Percentiles rank a stretch among this genome's conserved stretches.
Evolutionary conservation across 768 basidiomycete genomes (phyloP).

Genomic region (Floccularia luteovirens): DNA sequence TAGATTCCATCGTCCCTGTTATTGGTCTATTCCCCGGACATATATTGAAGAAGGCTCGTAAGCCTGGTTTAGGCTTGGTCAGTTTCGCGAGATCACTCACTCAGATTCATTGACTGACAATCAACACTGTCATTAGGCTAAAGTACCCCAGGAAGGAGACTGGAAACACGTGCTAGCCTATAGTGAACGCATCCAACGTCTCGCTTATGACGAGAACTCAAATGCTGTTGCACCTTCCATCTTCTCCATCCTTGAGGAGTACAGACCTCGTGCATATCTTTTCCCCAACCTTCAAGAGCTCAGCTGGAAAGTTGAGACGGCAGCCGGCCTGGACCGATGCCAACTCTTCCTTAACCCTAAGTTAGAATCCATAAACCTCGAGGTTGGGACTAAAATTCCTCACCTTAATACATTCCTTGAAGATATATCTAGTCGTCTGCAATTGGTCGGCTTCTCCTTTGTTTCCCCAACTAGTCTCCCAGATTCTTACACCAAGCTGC

Average conservation of each 20-base stretch:
- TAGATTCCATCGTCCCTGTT: slow-evolving; percentile 68
- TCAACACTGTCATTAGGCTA: slow-evolving; percentile 31
- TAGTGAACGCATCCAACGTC: slow-evolving; percentile 57
- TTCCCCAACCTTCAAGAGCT: slow-evolving; percentile 65
- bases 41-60: slow-evolving; percentile 61
- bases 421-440: slow-evolving; percentile 55
- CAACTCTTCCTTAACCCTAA: slow-evolving; percentile 60
- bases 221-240: slow-evolving; percentile 58
- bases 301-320: slow-evolving; percentile 65
- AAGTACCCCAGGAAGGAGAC: slow-evolving; percentile 56
- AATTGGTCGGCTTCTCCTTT: slow-evolving; percentile 63
- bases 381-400: slow-evolving; percentile 50
- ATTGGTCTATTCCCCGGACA: slow-evolving; percentile 64
- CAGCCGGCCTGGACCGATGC: slow-evolving; percentile 58
- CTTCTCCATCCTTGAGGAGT: slow-evolving; percentile 60
- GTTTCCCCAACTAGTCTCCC: slow-evolving; percentile 63
- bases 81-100: slow-evolving; percentile 19
- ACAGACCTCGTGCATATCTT: slow-evolving; percentile 53
- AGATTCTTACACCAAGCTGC: slow-evolving; percentile 60
- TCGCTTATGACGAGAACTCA: slow-evolving; percentile 63
- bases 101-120: background rate
- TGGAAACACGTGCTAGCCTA: slow-evolving; percentile 64
- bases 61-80: slow-evolving; percentile 74
- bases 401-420: slow-evolving; percentile 57
- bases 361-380: slow-evolving; percentile 52